Evolutionary conservation across 2,329 filamentous ascomycete genomes (phyloP), one percentile per base, ranked within the genome.

Genomic region (Pseudogymnoascus sp.): DNA sequence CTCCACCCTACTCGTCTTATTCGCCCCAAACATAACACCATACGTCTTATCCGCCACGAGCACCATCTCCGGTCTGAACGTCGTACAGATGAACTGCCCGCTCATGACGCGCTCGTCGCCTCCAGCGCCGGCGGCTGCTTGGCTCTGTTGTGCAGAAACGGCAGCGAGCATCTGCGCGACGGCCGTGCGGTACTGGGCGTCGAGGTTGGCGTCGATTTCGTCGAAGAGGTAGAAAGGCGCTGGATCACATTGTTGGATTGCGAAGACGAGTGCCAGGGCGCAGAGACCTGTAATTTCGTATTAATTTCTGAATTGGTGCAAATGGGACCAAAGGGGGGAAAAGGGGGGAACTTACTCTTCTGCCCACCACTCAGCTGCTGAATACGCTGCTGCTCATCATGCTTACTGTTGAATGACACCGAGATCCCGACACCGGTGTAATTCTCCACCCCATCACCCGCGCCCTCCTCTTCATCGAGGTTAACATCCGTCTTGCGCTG

Each of bases 211-310:
- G 72, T 99, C 94, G 66, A 99, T 96, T 76, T 99, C 94, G 74
- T 99, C 94, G 69, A 99, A 99, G 70, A 99, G 92, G 73, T 99
- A 97, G 81, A 99, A 97, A 1, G 94, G 94, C 47, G 93, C 95
- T 8, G 93, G 94, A 73, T 99, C 94, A 63, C 93, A 96, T 68
- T 92, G 90, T 75, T 99, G 94, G 68, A 99, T 95, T n/a, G 94
- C 94, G 73, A 99, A 99, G 68, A 99, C 95, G 59, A 99, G 84
- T 47, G 94, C 95, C n/a, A 99, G 84, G 8, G 94, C 94, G 74
- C 93, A 97, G 64, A 97, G 80, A 84, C 90, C 89, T 92, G 65
- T 5, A 59, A 50, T 31, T 64, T 21, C 21, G 29, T 59, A 64
- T 69, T 65, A 70, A 66, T 29, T 17, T 62, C 26, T 5, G 59